Evolutionary conservation across 2,329 filamentous ascomycete species (phyloP).

Genomic region (Pseudocercospora vitis): DNA sequence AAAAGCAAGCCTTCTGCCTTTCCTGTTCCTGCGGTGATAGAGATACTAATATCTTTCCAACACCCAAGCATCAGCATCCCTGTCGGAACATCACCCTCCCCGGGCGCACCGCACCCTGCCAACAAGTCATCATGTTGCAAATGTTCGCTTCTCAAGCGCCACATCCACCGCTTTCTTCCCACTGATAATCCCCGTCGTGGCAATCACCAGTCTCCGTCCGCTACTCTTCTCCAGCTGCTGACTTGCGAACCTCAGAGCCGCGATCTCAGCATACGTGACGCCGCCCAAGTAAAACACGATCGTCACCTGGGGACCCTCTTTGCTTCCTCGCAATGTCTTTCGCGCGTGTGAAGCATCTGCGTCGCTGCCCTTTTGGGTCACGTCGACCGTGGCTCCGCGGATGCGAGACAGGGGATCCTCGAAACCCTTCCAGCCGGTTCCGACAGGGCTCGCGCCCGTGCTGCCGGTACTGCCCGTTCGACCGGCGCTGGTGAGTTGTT

Average conservation of each 20-base stretch:
- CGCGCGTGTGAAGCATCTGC: constrained; percentile 80
- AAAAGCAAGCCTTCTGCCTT: no score
- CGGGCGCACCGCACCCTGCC: background rate
- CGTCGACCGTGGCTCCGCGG: constrained; percentile 84
- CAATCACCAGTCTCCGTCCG: constrained; percentile 82
- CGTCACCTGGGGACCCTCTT: constrained; percentile 66
- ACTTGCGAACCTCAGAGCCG: constrained; percentile 86
- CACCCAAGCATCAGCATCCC: no score
- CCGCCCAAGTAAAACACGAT: constrained; percentile 98
- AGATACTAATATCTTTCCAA: no score
- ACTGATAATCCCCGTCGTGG: constrained; percentile 86
- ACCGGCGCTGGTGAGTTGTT: constrained; percentile 53
- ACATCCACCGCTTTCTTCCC: constrained; percentile 86
- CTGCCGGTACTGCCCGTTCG: no score
- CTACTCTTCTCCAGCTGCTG: constrained; percentile 64
- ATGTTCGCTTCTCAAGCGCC: constrained; percentile 36
- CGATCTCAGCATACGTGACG: constrained; percentile 93
- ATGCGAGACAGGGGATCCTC: constrained; percentile 89
- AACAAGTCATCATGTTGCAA: constrained; percentile 19
- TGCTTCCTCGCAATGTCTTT: constrained; percentile 73
- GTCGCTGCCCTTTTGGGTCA: constrained; percentile 87
- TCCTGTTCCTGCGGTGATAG: background rate
- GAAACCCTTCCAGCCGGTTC: constrained; percentile 85
- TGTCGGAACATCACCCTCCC: background rate
- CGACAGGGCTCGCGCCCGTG: constrained; percentile 52